These are phyloP conservation scores for Flagelloscypha sp. DNA, from an alignment of 768 basidiomycete genomes.

Conservation along the genomic window DNA sequence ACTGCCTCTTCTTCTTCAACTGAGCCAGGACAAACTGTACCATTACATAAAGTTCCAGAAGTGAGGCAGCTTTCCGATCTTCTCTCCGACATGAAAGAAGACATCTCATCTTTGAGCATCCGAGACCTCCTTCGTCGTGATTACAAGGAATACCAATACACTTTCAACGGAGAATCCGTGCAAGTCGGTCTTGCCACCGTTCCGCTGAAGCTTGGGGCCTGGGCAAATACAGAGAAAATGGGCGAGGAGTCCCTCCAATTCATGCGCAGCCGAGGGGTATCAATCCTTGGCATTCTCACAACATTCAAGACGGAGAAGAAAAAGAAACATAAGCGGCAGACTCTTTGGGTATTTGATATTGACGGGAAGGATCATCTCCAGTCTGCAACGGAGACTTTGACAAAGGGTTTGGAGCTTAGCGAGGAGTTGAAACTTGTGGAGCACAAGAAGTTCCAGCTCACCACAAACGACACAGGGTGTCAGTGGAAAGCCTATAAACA, in stretches of 20 bases:
- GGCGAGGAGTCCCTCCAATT: conserved; percentile 38
- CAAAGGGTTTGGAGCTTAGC: conserved; percentile 50
- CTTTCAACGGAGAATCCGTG: conserved; percentile 28
- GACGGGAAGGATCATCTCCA: conserved; percentile 37
- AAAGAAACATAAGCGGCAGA: conserved; percentile 17
- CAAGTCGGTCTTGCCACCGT: conserved; percentile 78
- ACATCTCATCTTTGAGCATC: conserved; percentile 57
- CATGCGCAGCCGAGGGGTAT: conserved; percentile 58
- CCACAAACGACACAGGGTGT: conserved; percentile 21
- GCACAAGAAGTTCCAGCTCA: conserved; percentile 32
- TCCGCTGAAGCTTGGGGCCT: conserved; percentile 55
- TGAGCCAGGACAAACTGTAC: conserved; percentile 15
- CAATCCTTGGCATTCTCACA: conserved; percentile 74
- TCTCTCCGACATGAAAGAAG: conserved; percentile 52
- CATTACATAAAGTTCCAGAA: conserved; percentile 28
- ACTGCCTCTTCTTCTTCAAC: conserved; percentile 5
- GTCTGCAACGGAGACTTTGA: conserved; percentile 43
- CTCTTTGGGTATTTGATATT: conserved; percentile 22
- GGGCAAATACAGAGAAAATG: conserved; percentile 38
- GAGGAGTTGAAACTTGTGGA: conserved; percentile 44
- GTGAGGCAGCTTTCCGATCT: conserved; percentile 41
- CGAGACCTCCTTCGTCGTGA: conserved; percentile 86
- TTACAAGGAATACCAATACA: conserved; percentile 78
- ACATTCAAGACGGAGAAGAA: conserved; percentile 46
- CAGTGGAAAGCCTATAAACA: conserved; percentile 54